phyloP scores from a whole-genome alignment of 331 rosid genomes.

The Acacia concinna region DNA sequence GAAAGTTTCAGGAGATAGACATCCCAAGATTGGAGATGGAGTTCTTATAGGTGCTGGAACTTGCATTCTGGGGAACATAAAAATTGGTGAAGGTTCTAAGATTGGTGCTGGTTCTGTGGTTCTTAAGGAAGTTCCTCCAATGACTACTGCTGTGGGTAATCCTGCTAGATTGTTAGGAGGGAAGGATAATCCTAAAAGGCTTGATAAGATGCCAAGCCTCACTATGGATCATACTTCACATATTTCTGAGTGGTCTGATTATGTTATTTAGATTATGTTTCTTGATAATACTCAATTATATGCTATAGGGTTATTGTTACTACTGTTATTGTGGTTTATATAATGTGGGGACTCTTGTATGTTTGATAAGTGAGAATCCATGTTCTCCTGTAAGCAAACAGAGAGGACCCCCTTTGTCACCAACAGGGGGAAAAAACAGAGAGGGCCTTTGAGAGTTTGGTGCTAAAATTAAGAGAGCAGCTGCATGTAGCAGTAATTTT shows the following conservation, averaged over 20 bases:
- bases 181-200: conserved; percentile 66
- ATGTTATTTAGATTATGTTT: conserved; percentile 42
- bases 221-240: conserved; percentile 93
- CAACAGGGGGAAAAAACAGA: conserved; percentile 27
- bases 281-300: not conserved
- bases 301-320: not conserved
- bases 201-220: conserved; percentile 77
- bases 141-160: conserved; percentile 80
- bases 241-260: conserved; percentile 79
- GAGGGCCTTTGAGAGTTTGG: conserved; percentile 2
- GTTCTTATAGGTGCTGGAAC: conserved; percentile 90
- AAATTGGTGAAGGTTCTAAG: conserved; percentile 72
- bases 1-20: conserved; percentile 72
- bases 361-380: conserved; percentile 54
- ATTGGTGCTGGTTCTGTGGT: conserved; percentile 94
- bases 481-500: not conserved
- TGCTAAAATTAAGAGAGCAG: conserved; percentile 32
- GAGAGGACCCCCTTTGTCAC: not conserved
- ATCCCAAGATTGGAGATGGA: conserved; percentile 91
- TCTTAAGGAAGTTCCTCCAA: conserved; percentile 59
- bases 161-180: conserved; percentile 91
- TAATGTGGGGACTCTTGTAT: conserved; percentile 32
- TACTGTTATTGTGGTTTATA: not conserved
- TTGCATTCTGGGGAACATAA: conserved; percentile 48
- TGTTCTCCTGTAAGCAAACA: conserved; percentile 60